Percentiles rank a stretch among this genome's conserved stretches.
Evolutionary conservation across 257 asterid genomes (phyloP).

Genomic region (Echites panduratus): DNA sequence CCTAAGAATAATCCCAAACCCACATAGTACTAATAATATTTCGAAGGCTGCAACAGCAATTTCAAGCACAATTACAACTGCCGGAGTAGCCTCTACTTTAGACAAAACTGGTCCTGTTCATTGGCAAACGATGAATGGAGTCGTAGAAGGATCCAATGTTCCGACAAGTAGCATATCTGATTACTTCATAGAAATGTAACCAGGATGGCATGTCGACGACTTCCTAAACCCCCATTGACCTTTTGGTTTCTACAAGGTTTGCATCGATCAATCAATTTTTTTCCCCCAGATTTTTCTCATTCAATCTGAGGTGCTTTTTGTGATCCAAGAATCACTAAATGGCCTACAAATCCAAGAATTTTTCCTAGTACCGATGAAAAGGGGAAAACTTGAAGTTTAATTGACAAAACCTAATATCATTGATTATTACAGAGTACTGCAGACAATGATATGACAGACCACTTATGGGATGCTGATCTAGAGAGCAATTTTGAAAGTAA

Average conservation of each 20-base stretch:
- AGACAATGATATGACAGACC: conserved; percentile 35
- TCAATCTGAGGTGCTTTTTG: not conserved
- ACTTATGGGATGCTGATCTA: conserved; percentile 48
- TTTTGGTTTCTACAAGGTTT: conserved; percentile 50
- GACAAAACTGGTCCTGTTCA: not conserved
- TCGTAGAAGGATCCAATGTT: conserved; percentile 8
- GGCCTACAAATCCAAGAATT: not conserved
- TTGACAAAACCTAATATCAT: not conserved
- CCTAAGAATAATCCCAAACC: conserved; percentile 3
- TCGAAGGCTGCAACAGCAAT: not conserved
- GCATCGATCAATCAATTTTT: conserved; percentile 9
- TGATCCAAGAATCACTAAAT: too few species aligned
- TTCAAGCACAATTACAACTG: not conserved
- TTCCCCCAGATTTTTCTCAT: not conserved
- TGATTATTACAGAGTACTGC: conserved; percentile 29
- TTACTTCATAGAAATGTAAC: conserved; percentile 63
- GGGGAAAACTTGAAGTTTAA: too few species aligned
- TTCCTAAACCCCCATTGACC: conserved; percentile 55
- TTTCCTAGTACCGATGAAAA: too few species aligned
- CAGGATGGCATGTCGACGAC: conserved; percentile 93
- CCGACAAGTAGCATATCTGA: conserved; percentile 69
- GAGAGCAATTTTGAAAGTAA: conserved; percentile 22
- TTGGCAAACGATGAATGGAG: conserved; percentile 18
- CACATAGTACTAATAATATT: conserved; percentile 4
- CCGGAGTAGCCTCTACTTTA: conserved; percentile 12